Conservation (phyloP, 306 rosid species). For the Lagenaria siceraria region DNA sequence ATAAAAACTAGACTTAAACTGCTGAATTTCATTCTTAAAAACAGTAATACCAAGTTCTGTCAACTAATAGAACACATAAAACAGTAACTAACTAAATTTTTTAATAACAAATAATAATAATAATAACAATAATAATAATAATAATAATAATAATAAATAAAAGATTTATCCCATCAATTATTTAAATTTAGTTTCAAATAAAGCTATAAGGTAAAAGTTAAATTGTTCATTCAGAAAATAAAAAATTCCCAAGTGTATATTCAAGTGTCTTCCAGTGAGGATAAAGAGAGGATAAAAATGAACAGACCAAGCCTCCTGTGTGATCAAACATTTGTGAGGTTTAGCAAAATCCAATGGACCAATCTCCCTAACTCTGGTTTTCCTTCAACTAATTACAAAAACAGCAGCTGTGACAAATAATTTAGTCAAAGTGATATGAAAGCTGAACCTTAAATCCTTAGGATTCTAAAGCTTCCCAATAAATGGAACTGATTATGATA, state of each 20-base stretch:
- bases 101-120: no score
- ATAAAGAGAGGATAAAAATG: no score
- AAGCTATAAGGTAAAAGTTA: no score
- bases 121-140: no score
- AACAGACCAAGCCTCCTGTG: not conserved
- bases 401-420: not conserved
- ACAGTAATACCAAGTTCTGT: not conserved
- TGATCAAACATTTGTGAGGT: not conserved
- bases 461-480: not conserved
- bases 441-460: not conserved
- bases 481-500: slow-evolving; percentile 6
- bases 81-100: not conserved
- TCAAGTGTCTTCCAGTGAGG: no score
- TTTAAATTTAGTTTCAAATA: no score
- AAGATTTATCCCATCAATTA: no score
- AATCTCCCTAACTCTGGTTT: not conserved
- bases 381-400: not conserved
- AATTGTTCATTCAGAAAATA: no score
- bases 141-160: no score
- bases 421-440: not conserved
- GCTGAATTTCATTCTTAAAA: not conserved
- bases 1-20: no score
- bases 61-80: not conserved
- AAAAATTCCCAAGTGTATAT: no score
- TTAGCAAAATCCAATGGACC: not conserved